phyloP scores from a whole-genome alignment of 176 grass and related monocot species.

The Dactylis glomerata region DNA sequence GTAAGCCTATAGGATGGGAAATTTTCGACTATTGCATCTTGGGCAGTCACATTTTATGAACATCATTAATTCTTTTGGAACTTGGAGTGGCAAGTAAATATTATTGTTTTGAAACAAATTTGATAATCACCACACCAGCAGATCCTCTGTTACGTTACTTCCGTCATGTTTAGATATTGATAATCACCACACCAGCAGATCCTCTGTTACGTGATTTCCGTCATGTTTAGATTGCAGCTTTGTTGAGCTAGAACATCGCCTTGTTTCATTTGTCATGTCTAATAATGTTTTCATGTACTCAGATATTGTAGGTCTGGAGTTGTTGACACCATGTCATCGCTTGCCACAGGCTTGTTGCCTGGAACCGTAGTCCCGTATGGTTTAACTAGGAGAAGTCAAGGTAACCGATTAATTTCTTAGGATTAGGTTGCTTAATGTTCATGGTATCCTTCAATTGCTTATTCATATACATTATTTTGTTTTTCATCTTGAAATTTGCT shows the following conservation, averaged over 20 bases:
- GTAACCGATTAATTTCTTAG: background rate
- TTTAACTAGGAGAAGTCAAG: constrained; percentile 19
- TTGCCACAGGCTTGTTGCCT: constrained; percentile 1
- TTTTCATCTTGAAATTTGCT: background rate
- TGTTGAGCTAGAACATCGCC: background rate
- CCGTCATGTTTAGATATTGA: background rate
- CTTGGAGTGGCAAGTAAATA: background rate
- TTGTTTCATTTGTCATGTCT: background rate
- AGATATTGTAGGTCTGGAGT: constrained; percentile 6
- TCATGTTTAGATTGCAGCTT: background rate
- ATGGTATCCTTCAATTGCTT: background rate
- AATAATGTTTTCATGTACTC: background rate
- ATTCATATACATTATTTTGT: background rate
- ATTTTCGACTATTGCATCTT: background rate
- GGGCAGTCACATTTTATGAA: background rate
- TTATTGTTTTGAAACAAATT: background rate
- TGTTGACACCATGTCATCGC: background rate
- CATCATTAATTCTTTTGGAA: background rate
- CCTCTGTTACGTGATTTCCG: background rate
- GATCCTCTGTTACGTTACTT: background rate
- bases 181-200: background rate
- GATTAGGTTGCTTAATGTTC: background rate
- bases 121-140: background rate
- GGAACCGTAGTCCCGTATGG: background rate
- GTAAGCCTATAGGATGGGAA: background rate